Percentiles rank a stretch among this genome's conserved stretches.
phyloP scores from a whole-genome alignment of 306 rosid genomes.

The Castanea sativa region DNA sequence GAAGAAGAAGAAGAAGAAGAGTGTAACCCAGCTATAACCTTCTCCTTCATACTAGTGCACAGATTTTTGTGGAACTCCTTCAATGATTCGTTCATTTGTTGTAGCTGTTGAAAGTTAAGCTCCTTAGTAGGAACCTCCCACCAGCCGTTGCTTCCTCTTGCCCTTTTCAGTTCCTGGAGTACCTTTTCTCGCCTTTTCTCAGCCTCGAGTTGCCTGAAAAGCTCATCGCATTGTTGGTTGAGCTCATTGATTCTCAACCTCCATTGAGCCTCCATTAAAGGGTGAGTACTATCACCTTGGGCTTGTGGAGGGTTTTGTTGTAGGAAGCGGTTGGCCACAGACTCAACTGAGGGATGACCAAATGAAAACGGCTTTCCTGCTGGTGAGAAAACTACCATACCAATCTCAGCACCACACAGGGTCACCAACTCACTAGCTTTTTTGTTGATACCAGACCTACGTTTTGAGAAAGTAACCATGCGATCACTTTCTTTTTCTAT shows the following conservation, averaged over 20 bases:
- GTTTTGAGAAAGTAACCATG: constrained; percentile 31
- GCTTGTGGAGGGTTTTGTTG: not conserved
- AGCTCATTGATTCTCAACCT: constrained; percentile 19
- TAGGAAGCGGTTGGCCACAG: constrained; percentile 2
- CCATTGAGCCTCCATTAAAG: constrained; percentile 20
- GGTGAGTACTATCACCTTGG: not conserved
- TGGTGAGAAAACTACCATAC: constrained; percentile 29
- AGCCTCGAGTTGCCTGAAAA: not conserved
- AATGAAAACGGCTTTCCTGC: constrained; percentile 38
- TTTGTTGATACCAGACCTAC: constrained; percentile 30
- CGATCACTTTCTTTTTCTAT: constrained; percentile 33
- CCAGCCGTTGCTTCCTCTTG: constrained; percentile 20
- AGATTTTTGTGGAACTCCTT: not conserved
- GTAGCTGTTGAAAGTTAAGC: constrained; percentile 11
- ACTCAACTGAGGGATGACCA: constrained; percentile 28
- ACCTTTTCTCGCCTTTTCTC: constrained; percentile 15
- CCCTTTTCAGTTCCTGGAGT: not conserved
- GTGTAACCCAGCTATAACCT: not conserved
- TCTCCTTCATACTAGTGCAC: not conserved
- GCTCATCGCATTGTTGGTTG: constrained; percentile 14
- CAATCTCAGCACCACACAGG: constrained; percentile 37
- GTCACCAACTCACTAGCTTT: constrained; percentile 32
- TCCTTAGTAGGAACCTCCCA: constrained; percentile 32
- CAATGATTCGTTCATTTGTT: not conserved
- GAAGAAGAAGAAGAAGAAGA: not conserved